Conservation (phyloP, 306 rosid genomes). For the Medicago arabica region DNA sequence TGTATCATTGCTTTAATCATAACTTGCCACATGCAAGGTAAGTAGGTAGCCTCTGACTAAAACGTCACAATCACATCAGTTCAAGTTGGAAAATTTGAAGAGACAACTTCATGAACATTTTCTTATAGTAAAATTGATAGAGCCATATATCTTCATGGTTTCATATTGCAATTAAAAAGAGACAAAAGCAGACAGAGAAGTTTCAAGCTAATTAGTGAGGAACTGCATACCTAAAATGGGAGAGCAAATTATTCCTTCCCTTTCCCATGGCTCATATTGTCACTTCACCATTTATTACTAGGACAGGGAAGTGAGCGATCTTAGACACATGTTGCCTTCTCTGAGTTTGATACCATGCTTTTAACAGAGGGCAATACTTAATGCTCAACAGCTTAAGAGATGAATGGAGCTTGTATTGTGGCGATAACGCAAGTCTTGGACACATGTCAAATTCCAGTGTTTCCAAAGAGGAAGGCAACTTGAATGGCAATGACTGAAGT, state of each 20-base stretch:
- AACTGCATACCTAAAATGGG: slow-evolving; percentile 54
- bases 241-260: neutral
- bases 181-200: neutral
- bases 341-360: neutral
- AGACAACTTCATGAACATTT: neutral
- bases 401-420: neutral
- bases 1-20: neutral
- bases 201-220: slow-evolving; percentile 17
- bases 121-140: slow-evolving; percentile 8
- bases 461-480: slow-evolving; percentile 3
- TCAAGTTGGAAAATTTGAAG: too few relatives aligned
- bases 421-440: slow-evolving; percentile 13
- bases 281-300: neutral
- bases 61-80: neutral
- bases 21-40: neutral
- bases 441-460: neutral
- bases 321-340: neutral
- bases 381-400: neutral
- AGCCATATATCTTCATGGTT: slow-evolving; percentile 1
- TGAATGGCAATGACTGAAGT: slow-evolving; percentile 16
- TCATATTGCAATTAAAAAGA: neutral
- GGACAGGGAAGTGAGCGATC: neutral
- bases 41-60: neutral
- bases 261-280: slow-evolving; percentile 1
- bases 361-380: neutral